Conservation (phyloP, 1,284 basidiomycete species). For the Puccinia triticina region DNA sequence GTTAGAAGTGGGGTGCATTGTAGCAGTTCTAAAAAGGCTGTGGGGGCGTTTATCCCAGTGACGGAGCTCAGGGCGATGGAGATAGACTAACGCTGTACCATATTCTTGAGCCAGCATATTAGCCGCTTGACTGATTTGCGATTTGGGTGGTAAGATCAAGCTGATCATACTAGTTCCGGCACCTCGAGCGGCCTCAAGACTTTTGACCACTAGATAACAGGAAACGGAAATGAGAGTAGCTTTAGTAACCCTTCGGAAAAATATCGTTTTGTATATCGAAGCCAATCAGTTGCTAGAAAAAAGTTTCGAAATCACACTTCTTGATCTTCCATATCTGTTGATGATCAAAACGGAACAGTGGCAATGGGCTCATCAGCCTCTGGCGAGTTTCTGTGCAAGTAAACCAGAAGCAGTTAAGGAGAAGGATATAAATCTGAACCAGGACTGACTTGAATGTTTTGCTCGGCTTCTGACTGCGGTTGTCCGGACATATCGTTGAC, state of each 20-base stretch:
- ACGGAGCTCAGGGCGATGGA: neutral
- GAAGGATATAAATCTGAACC: neutral
- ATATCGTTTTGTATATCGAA: neutral
- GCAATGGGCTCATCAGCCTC: constrained; percentile 3
- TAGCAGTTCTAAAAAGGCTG: neutral
- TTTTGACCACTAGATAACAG: constrained; percentile 71
- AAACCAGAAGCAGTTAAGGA: neutral
- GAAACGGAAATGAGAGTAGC: neutral
- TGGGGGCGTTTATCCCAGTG: neutral
- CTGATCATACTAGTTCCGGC: constrained; percentile 99
- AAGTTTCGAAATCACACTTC: constrained; percentile 67
- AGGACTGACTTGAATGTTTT: constrained; percentile 50
- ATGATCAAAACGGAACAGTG: neutral
- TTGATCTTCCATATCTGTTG: constrained; percentile 80
- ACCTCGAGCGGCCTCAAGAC: constrained; percentile 86
- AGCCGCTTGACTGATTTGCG: constrained; percentile 91
- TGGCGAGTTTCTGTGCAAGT: neutral
- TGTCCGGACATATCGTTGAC: constrained; percentile 40
- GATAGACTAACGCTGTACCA: constrained; percentile 62
- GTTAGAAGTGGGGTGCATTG: neutral
- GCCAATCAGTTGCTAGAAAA: neutral
- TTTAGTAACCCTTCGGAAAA: neutral
- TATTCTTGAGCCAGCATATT: constrained; percentile 98
- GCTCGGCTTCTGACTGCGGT: constrained; percentile 44
- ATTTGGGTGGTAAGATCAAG: constrained; percentile 74